A percentile compares a stretch with the other conserved stretches of the same genome.
phyloP scores from a whole-genome alignment of 2,329 filamentous ascomycete species.

The Beauveria australis region DNA sequence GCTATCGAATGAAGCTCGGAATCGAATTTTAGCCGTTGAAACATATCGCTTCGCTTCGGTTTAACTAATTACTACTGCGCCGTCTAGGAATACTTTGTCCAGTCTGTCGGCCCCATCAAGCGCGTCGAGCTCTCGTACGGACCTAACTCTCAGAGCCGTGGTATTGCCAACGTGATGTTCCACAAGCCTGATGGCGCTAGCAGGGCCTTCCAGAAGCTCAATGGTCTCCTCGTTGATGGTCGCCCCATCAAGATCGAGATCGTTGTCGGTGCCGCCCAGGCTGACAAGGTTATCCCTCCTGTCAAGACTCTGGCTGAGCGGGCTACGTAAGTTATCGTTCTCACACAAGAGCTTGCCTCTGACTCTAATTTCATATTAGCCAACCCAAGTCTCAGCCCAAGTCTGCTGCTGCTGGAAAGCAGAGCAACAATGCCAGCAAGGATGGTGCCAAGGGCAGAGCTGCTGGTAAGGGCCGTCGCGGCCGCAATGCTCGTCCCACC shows the following conservation, averaged over 20 bases:
- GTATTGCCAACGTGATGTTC: constrained; percentile 87
- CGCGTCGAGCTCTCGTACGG: constrained; percentile 87
- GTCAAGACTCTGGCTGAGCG: constrained; percentile 73
- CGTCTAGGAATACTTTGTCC: constrained; percentile 89
- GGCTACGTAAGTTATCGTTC: constrained; percentile 40
- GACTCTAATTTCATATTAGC: constrained; percentile 13
- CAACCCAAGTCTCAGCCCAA: constrained; percentile 70
- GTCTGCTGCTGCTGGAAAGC: constrained; percentile 69
- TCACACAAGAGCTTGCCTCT: neutral
- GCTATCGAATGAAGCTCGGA: constrained; percentile 25
- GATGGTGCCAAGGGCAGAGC: constrained; percentile 31
- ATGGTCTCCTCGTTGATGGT: constrained; percentile 84
- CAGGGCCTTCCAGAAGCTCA: constrained; percentile 75
- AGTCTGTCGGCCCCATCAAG: constrained; percentile 84
- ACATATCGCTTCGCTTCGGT: constrained; percentile 25
- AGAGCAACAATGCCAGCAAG: constrained; percentile 45
- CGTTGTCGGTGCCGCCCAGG: constrained; percentile 68
- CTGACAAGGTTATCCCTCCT: constrained; percentile 57
- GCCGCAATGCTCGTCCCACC: constrained; percentile 55
- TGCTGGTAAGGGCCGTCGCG: constrained; percentile 35
- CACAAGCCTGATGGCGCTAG: constrained; percentile 69
- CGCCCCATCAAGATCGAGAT: constrained; percentile 94
- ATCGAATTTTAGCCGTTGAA: constrained; percentile 21
- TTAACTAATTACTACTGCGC: constrained; percentile 60
- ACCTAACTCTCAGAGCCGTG: constrained; percentile 82